These are phyloP conservation scores for Taiozyma sp. DNA, from an alignment of 1,139 yeast species.

Conservation along the genomic window DNA sequence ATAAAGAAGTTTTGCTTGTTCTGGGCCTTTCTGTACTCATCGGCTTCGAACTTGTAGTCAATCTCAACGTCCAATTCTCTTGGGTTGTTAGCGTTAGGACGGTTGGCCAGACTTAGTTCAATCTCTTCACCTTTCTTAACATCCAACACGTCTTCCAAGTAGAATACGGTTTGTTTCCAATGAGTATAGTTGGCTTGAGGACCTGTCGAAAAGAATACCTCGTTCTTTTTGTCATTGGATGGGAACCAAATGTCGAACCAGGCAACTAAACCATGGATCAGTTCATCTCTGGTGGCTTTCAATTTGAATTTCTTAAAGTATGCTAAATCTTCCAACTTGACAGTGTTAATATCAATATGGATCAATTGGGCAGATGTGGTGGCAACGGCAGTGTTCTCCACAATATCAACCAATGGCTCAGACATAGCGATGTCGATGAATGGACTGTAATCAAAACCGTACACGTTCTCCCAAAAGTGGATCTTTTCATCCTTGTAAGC, in stretches of 20 bases:
- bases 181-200: constrained; percentile 81
- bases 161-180: constrained; percentile 98
- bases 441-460: constrained; percentile 90
- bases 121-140: constrained; percentile 74
- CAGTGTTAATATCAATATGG: constrained; percentile 87
- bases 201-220: constrained; percentile 71
- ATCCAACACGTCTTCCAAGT: constrained; percentile 77
- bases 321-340: constrained; percentile 75
- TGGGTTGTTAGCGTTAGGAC: constrained; percentile 76
- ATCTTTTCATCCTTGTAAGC: constrained; percentile 91
- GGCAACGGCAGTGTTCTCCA: constrained; percentile 71
- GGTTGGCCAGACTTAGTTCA: constrained; percentile 65
- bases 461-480: constrained; percentile 94
- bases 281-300: constrained; percentile 72
- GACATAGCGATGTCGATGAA: constrained; percentile 72
- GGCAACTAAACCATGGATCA: constrained; percentile 82
- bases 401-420: constrained; percentile 94
- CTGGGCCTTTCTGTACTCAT: constrained; percentile 26
- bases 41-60: constrained; percentile 43
- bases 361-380: constrained; percentile 69
- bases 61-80: constrained; percentile 78
- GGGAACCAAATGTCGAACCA: constrained; percentile 97
- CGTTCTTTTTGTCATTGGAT: constrained; percentile 43
- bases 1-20: constrained; percentile 63
- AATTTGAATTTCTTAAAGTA: constrained; percentile 66